Evolutionary conservation across 169 alveolate species (phyloP).

Genomic region (Toxoplasma gondii): DNA sequence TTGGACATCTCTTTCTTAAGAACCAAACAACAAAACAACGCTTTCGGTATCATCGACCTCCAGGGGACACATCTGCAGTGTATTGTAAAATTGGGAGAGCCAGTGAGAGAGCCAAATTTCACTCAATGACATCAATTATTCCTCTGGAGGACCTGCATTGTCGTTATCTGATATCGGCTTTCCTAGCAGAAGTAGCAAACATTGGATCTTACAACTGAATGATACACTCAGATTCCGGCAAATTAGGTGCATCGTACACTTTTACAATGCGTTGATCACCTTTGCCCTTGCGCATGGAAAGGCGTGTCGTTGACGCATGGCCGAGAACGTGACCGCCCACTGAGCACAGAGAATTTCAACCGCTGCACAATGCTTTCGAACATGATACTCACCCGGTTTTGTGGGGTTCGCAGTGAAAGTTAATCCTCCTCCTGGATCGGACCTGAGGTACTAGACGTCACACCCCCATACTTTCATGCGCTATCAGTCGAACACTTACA

Average conservation of each 20-base stretch:
- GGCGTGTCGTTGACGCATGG: constrained; percentile 96
- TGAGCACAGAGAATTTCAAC: background rate
- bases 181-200: background rate
- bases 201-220: constrained; percentile 79
- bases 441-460: constrained; percentile 85
- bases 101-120: background rate
- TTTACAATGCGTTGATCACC: constrained; percentile 95
- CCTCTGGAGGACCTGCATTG: constrained; percentile 24
- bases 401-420: constrained; percentile 71
- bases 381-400: constrained; percentile 45
- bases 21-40: background rate
- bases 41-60: background rate
- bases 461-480: constrained; percentile 66
- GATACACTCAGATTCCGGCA: constrained; percentile 95
- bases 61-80: background rate
- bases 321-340: constrained; percentile 99
- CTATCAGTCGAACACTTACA: constrained; percentile 78
- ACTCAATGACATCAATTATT: constrained; percentile 6
- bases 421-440: constrained; percentile 81
- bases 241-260: constrained; percentile 96
- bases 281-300: constrained; percentile 95
- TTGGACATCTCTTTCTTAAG: background rate
- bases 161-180: background rate
- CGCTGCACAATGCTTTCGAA: background rate
- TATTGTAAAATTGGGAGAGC: background rate